These are phyloP conservation scores for Wickerhamiella siamensis DNA, from an alignment of 805 yeast species.

Conservation along the genomic window DNA sequence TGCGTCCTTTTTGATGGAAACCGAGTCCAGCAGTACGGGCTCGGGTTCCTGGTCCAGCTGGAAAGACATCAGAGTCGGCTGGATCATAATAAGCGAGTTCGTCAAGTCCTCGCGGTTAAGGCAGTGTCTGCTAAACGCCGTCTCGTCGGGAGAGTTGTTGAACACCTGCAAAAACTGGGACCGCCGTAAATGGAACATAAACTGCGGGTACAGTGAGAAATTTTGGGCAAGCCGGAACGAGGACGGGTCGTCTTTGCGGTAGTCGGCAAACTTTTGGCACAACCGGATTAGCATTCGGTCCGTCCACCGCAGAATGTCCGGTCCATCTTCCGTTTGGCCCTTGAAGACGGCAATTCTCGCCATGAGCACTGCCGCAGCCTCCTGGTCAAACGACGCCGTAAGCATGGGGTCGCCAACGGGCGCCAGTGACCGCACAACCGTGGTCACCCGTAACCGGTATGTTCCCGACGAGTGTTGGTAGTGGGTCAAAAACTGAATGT, in stretches of 20 bases:
- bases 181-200: conserved; percentile 87
- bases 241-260: conserved; percentile 68
- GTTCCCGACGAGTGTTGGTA: conserved; percentile 95
- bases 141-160: conserved; percentile 97
- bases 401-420: conserved; percentile 43
- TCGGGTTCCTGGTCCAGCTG: conserved; percentile 71
- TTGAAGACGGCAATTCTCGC: conserved; percentile 83
- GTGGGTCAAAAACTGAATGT: conserved; percentile 73
- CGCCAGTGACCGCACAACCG: conserved; percentile 42
- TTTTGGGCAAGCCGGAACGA: conserved; percentile 74
- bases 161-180: conserved; percentile 92
- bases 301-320: conserved; percentile 87
- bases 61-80: conserved; percentile 86
- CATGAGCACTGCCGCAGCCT: conserved; percentile 91
- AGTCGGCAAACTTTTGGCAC: conserved; percentile 88
- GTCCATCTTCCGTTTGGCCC: conserved; percentile 70
- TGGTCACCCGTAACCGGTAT: conserved; percentile 78
- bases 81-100: conserved; percentile 91
- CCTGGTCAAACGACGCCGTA: conserved; percentile 80
- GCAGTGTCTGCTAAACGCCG: conserved; percentile 90
- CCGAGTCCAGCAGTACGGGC: conserved; percentile 86
- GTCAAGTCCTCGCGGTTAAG: conserved; percentile 82
- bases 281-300: conserved; percentile 81
- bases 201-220: conserved; percentile 85
- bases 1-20: conserved; percentile 77